phyloP scores from a whole-genome alignment of 1,284 basidiomycete species.

The Moniliophthora roreri region DNA sequence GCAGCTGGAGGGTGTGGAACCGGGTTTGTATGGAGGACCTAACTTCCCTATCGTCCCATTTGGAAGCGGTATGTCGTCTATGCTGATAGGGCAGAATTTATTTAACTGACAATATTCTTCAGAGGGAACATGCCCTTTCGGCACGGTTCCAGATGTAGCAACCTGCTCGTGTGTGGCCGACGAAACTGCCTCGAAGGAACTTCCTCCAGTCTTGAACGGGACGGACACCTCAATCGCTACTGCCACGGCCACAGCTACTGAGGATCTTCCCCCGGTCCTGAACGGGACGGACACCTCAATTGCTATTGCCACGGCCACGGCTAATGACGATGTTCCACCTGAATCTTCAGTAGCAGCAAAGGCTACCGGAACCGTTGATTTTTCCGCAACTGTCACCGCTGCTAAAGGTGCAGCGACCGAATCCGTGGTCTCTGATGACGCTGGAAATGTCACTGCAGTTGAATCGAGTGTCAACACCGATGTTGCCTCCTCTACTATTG shows the following conservation, averaged over 20 bases:
- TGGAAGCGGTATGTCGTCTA: constrained; percentile 28
- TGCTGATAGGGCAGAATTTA: not conserved
- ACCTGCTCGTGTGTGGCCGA: constrained; percentile 31
- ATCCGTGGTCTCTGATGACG: not conserved
- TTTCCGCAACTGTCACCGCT: too few species aligned
- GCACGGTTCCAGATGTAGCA: constrained; percentile 31
- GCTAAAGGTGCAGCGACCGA: not conserved
- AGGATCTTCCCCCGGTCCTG: too few species aligned
- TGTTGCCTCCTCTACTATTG: not conserved
- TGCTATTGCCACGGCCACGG: constrained; percentile 1
- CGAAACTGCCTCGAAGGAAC: constrained; percentile 6
- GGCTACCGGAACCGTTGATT: too few species aligned
- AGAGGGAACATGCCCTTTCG: constrained; percentile 43
- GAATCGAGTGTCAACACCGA: not conserved
- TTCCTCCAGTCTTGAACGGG: not conserved
- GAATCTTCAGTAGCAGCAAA: too few species aligned
- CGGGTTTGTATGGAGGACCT: constrained; percentile 36
- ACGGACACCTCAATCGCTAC: not conserved
- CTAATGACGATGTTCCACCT: too few species aligned
- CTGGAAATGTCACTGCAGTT: not conserved
- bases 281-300: not conserved
- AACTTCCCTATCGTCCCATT: constrained; percentile 32
- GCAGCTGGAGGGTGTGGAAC: constrained; percentile 39
- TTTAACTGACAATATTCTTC: not conserved
- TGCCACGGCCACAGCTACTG: too few species aligned